Evolutionary conservation across 176 grass and related monocot species (phyloP).

Genomic region (Lolium perenne): DNA sequence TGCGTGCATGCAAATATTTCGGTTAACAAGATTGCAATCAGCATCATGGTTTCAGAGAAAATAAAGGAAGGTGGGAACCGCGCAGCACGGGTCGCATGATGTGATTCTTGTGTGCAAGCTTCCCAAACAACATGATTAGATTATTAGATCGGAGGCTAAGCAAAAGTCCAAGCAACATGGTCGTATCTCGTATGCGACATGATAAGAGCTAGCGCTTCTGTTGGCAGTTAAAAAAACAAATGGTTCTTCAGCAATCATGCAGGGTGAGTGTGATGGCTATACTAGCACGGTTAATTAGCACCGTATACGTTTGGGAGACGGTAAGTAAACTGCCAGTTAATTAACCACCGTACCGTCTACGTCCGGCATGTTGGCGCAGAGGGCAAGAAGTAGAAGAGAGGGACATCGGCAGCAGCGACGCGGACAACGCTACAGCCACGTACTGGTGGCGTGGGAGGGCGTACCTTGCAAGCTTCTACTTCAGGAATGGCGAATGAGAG

Average conservation of each 20-base stretch:
- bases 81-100: slow-evolving; percentile 39
- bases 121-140: too few relatives aligned
- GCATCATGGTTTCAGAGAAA: too few relatives aligned
- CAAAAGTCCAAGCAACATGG: slow-evolving; percentile 35
- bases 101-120: slow-evolving; percentile 49
- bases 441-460: slow-evolving; percentile 1
- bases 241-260: slow-evolving; percentile 12
- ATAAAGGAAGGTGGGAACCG: background rate
- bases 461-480: slow-evolving; percentile 55
- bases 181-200: background rate
- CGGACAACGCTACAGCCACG: slow-evolving; percentile 21
- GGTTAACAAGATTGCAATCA: too few relatives aligned
- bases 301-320: background rate
- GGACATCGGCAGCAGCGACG: slow-evolving; percentile 7
- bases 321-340: background rate
- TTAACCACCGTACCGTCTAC: background rate
- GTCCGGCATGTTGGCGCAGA: background rate
- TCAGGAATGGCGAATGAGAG: slow-evolving; percentile 44
- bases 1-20: slow-evolving; percentile 49
- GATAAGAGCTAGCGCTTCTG: too few relatives aligned
- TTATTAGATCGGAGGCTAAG: background rate
- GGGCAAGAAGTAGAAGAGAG: background rate
- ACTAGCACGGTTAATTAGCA: background rate
- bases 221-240: background rate
- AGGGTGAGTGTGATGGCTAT: background rate